phyloP scores from a whole-genome alignment of 345 rosid genomes.

The Populus tremula region DNA sequence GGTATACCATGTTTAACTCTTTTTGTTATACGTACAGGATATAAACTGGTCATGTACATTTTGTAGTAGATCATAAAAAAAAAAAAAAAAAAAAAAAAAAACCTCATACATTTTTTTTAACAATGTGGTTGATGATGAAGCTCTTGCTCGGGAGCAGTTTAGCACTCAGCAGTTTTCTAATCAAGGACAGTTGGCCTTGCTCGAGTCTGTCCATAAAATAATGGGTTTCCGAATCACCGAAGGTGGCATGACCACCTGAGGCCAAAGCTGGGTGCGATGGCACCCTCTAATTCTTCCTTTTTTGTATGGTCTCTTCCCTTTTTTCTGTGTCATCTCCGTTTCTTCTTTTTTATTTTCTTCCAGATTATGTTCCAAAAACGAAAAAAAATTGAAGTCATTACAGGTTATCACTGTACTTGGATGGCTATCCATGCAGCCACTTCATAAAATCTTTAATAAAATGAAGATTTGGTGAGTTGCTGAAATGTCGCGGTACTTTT shows the following conservation, averaged over 20 bases:
- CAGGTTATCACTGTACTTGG: neutral
- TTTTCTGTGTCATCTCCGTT: no score
- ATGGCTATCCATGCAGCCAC: neutral
- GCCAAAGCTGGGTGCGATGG: no score
- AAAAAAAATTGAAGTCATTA: neutral
- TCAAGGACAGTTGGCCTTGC: no score
- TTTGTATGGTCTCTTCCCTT: no score
- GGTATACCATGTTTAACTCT: constrained; percentile 59
- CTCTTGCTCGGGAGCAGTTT: neutral
- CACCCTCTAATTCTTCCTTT: no score
- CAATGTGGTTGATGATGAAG: constrained; percentile 12
- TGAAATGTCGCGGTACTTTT: neutral
- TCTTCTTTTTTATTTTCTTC: no score
- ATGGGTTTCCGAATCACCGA: no score
- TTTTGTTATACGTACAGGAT: constrained; percentile 15
- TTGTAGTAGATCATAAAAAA: constrained; percentile 22
- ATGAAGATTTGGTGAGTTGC: neutral
- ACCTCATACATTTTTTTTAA: neutral
- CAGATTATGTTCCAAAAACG: no score
- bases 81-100: neutral
- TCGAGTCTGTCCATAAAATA: no score
- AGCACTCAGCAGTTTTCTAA: no score
- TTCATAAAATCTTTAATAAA: no score
- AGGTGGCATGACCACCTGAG: no score
- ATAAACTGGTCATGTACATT: constrained; percentile 8